phyloP scores from a whole-genome alignment of 2,329 filamentous ascomycete species.

The Paecilomyces formosus region DNA sequence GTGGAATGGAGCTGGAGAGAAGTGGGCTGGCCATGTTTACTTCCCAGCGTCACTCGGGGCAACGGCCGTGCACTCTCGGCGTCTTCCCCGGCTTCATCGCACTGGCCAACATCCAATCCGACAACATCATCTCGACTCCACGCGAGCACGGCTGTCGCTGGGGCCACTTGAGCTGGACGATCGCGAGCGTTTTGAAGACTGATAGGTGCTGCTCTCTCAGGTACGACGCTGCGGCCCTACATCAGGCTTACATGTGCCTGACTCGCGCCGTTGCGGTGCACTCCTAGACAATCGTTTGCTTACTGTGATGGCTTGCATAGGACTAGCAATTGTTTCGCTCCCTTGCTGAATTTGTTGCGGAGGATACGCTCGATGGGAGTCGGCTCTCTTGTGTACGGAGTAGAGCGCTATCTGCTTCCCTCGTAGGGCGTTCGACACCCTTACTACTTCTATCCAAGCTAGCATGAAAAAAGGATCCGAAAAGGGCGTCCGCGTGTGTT shows the following conservation, averaged over 20 bases:
- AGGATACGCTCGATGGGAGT: background rate
- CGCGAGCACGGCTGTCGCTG: background rate
- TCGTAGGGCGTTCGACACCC: too few relatives aligned
- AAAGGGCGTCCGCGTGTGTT: background rate
- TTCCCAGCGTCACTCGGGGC: slow-evolving; percentile 19
- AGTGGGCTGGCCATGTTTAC: slow-evolving; percentile 15
- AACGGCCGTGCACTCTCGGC: slow-evolving; percentile 10
- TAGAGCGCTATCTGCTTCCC: background rate
- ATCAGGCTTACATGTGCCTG: background rate
- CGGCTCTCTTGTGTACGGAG: background rate
- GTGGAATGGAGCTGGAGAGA: background rate
- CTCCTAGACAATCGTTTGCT: background rate
- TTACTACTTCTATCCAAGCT: too few relatives aligned
- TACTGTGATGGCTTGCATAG: background rate
- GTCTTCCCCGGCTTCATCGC: background rate
- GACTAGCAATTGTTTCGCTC: background rate
- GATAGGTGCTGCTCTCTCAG: background rate
- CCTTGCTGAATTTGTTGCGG: background rate
- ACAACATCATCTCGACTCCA: background rate
- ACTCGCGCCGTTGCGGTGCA: background rate
- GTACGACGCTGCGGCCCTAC: background rate
- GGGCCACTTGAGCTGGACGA: background rate
- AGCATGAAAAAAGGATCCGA: background rate
- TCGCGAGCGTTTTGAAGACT: background rate
- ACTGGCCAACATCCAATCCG: background rate